Percentiles rank a stretch among this genome's conserved stretches.
Evolutionary conservation across 495 filamentous ascomycete species (phyloP).

Genomic region (Polyplosphaeria fusca): DNA sequence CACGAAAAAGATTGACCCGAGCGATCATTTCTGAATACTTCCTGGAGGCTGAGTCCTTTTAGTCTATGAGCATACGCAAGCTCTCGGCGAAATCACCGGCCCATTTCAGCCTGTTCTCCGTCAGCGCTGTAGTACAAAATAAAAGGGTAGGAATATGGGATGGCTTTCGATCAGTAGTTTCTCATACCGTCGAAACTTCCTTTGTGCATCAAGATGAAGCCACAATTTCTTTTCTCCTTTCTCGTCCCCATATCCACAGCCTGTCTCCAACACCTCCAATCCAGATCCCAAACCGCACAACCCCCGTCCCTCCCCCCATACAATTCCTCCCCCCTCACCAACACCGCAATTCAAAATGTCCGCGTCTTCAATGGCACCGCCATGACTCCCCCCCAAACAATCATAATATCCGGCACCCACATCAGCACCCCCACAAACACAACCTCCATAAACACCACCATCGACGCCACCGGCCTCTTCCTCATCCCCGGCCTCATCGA

Average conservation of each 20-base stretch:
- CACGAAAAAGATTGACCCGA: too few species aligned
- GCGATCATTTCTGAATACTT: too few species aligned
- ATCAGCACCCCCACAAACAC: background rate
- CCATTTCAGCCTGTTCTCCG: too few species aligned
- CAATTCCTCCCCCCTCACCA: background rate
- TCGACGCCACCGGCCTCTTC: conserved; percentile 23
- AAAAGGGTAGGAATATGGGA: too few species aligned
- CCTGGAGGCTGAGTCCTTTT: too few species aligned
- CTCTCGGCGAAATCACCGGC: too few species aligned
- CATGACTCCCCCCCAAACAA: conserved; percentile 5
- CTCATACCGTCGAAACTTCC: too few species aligned
- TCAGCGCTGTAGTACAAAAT: too few species aligned
- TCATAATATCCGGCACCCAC: conserved; percentile 4
- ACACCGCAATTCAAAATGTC: conserved; percentile 13
- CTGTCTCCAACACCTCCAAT: background rate
- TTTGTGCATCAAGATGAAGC: too few species aligned
- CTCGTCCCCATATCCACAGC: background rate
- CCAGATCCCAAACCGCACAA: background rate
- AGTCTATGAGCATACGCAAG: too few species aligned
- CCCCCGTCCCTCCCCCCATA: background rate
- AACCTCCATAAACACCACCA: background rate
- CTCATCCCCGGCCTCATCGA: conserved; percentile 44
- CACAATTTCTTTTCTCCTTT: too few species aligned
- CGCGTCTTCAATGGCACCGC: conserved; percentile 14
- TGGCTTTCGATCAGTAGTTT: too few species aligned